phyloP scores from a whole-genome alignment of 768 basidiomycete species.

The Leccinum incarnatum region DNA sequence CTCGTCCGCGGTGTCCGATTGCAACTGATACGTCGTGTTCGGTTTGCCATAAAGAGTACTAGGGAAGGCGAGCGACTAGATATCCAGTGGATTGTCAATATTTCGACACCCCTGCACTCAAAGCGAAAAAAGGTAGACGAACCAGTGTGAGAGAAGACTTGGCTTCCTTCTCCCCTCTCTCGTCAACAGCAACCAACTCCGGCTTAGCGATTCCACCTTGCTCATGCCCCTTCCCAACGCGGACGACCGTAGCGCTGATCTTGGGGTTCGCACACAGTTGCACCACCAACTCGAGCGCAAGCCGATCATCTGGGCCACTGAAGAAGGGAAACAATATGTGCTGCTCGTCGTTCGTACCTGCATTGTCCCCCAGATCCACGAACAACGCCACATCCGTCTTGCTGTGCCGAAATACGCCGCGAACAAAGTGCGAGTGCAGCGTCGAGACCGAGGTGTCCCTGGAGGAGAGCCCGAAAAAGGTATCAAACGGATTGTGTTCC shows the following conservation, averaged over 20 bases:
- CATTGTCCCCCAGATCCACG: slow-evolving; percentile 60
- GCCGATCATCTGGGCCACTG: slow-evolving; percentile 91
- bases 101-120: not conserved
- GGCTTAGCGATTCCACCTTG: slow-evolving; percentile 52
- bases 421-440: slow-evolving; percentile 80
- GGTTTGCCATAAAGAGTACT: slow-evolving; percentile 73
- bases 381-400: slow-evolving; percentile 79
- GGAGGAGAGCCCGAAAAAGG: slow-evolving; percentile 60
- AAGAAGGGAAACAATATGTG: slow-evolving; percentile 89
- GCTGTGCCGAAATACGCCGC: slow-evolving; percentile 72
- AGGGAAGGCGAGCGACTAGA: slow-evolving; percentile 47
- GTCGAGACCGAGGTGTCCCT: slow-evolving; percentile 50
- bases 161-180: slow-evolving; percentile 38
- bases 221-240: slow-evolving; percentile 42
- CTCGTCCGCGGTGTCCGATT: slow-evolving; percentile 82
- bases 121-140: slow-evolving; percentile 6
- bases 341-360: slow-evolving; percentile 34
- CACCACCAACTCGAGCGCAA: slow-evolving; percentile 76
- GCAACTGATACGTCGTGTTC: slow-evolving; percentile 63
- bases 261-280: slow-evolving; percentile 67
- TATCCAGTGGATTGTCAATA: not conserved
- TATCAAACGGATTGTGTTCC: slow-evolving; percentile 69
- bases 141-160: not conserved
- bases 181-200: slow-evolving; percentile 55
- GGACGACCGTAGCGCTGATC: slow-evolving; percentile 71